Evolutionary conservation across 495 filamentous ascomycete species (phyloP).

Genomic region (Tuber indicum): DNA sequence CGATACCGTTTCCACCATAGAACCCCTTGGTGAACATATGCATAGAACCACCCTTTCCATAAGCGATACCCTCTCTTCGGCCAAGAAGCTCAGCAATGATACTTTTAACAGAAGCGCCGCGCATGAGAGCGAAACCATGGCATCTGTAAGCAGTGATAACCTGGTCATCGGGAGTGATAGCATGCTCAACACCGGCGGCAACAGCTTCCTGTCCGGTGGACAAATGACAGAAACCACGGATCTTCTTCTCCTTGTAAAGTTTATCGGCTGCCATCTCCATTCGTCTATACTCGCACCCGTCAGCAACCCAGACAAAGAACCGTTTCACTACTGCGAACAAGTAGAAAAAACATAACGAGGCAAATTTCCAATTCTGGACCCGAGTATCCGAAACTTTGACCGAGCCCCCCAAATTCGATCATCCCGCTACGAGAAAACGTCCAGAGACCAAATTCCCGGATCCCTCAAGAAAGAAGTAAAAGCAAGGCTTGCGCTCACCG

Average conservation of each 20-base stretch:
- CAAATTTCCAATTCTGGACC: constrained; percentile 9
- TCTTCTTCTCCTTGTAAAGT: constrained; percentile 99
- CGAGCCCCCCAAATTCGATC: not conserved
- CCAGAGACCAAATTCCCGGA: not conserved
- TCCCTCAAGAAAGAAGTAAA: constrained; percentile 8
- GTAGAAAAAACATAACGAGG: not conserved
- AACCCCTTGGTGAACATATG: constrained; percentile 99
- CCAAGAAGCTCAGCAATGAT: constrained; percentile 97
- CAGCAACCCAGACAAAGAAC: not conserved
- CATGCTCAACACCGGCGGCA: constrained; percentile 92
- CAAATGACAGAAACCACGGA: constrained; percentile 97
- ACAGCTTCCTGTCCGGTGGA: constrained; percentile 98
- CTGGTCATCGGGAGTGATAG: constrained; percentile 81
- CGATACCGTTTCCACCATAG: constrained; percentile 97
- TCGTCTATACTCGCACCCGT: constrained; percentile 54
- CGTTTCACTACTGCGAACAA: not conserved
- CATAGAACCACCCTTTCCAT: constrained; percentile 98
- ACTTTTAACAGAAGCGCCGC: constrained; percentile 79
- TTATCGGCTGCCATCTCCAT: constrained; percentile 99
- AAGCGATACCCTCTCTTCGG: constrained; percentile 89
- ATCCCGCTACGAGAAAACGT: not conserved
- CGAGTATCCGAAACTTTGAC: constrained; percentile 16
- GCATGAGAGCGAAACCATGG: constrained; percentile 97
- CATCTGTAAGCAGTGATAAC: constrained; percentile 97
- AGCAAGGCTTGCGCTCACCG: constrained; percentile 53